A percentile compares a stretch with the other conserved stretches of the same genome.
These are phyloP conservation scores for Neurospora sp. DNA, from an alignment of 2,329 filamentous ascomycete species.

Conservation along the genomic window DNA sequence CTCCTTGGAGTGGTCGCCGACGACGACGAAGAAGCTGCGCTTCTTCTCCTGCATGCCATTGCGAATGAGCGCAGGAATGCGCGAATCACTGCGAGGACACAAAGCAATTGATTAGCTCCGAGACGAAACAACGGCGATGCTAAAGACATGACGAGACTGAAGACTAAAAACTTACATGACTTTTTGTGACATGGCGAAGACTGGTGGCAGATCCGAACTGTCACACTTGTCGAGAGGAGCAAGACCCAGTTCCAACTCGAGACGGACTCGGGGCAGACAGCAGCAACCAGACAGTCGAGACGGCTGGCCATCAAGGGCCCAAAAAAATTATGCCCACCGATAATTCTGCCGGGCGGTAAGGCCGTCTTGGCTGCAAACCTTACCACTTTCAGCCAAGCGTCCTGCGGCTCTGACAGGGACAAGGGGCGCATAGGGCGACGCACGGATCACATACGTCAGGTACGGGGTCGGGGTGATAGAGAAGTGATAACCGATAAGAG, in stretches of 20 bases:
- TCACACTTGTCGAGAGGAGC: background rate
- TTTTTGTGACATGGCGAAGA: constrained; percentile 47
- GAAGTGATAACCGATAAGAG: background rate
- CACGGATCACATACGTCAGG: background rate
- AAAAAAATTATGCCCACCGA: constrained; percentile 8
- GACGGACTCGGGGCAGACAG: background rate
- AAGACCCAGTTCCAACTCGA: background rate
- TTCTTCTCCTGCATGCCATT: constrained; percentile 95
- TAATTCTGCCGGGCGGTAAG: constrained; percentile 16
- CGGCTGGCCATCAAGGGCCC: constrained; percentile 10
- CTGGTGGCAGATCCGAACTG: background rate
- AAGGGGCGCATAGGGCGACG: background rate
- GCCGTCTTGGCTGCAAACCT: background rate
- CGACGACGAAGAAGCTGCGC: constrained; percentile 93
- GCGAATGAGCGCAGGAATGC: constrained; percentile 80
- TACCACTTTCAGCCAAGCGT: background rate
- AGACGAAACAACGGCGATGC: background rate
- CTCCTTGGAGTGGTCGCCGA: constrained; percentile 90
- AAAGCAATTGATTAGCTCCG: constrained; percentile 1
- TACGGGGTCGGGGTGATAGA: background rate
- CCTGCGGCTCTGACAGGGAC: background rate
- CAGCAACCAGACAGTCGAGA: constrained; percentile 1
- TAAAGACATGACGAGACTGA: constrained; percentile 12
- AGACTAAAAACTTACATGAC: constrained; percentile 28
- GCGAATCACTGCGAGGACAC: constrained; percentile 55